Conservation (phyloP, 371 early-diverging fungal genomes). For the Mucor sp. region DNA sequence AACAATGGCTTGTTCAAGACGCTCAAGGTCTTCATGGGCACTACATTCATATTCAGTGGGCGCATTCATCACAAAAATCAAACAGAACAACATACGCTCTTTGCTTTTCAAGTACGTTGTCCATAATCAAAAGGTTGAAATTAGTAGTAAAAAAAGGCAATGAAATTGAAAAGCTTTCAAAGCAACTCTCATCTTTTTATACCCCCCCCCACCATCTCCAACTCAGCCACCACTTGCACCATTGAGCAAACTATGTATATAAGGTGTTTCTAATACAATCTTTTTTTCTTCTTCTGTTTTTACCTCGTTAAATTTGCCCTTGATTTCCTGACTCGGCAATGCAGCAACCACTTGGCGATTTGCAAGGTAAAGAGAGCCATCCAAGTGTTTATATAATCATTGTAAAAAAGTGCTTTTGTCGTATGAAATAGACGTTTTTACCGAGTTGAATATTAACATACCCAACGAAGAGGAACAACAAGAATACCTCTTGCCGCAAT, state of each 20-base stretch:
- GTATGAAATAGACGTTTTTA: slow-evolving; percentile 19
- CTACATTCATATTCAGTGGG: slow-evolving; percentile 24
- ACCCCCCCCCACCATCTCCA: background rate
- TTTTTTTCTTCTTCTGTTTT: background rate
- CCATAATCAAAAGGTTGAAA: slow-evolving; percentile 43
- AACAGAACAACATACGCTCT: slow-evolving; percentile 40
- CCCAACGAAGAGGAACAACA: slow-evolving; percentile 12
- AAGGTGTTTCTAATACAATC: too few species aligned
- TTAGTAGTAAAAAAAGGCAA: background rate
- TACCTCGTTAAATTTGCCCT: background rate
- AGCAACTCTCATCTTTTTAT: background rate
- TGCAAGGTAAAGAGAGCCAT: slow-evolving; percentile 5
- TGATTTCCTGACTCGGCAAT: background rate
- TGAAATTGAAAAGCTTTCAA: background rate
- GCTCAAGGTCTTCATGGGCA: slow-evolving; percentile 91
- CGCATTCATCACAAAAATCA: background rate
- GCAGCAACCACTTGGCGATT: slow-evolving; percentile 13
- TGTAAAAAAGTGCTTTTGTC: background rate
- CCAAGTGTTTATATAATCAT: background rate
- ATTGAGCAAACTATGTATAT: background rate
- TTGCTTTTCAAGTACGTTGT: slow-evolving; percentile 73
- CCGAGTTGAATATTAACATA: slow-evolving; percentile 29
- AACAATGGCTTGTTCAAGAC: slow-evolving; percentile 87
- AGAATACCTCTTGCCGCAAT: slow-evolving; percentile 29
- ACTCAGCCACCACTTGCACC: background rate